Base-by-base conservation (phyloP, 1,284 basidiomycete species). In the Malassezia obtusa region DNA sequence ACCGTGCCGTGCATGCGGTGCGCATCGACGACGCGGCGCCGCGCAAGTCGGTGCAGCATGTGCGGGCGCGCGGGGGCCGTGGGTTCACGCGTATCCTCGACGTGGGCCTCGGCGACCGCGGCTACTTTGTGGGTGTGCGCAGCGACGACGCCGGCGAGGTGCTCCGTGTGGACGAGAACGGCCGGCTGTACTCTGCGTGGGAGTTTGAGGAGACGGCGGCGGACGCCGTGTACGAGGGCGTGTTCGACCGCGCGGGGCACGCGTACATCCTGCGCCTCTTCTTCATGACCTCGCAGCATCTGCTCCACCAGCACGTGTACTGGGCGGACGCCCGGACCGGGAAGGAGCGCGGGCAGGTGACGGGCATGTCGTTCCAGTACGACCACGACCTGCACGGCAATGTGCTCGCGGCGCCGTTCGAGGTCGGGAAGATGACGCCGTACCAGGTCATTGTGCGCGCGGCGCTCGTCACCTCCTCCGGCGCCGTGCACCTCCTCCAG, bases 401-500 rank as follows among this genome's bases (percentile, higher is more conserved):
- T 12, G 81, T 92, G 41, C 76, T 60, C 17, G 62, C 67, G 14
- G 60, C 62, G 36, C 58, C 62, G 40, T 75, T 84, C 45, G 81
- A 82, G 49, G 78, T 79, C 1, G 77, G 77, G 15, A 79, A 77
- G 56, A 74, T 77, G 12, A 68, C 73, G 53, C 75, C 77, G 46
- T 73, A 74, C 52, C 74, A 73, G 45, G 71, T 81, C 15, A 66
- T 78, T 9, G 74, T 78, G 4, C 80, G 82, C 14, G 61, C 83
- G 4, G 74, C 84, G 15, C 55, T 89, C 31, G 83, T 83, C 1
- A 89, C 87, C 0, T 82, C 81, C 5, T 85, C 85, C 0, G 89
- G 89, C 10, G 79, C 86, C 0, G 67, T 94, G 10, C 87, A 89
- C 62, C 77, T 86, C 10, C 85, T 86, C 81, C 78, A 83, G 43